phyloP scores from a whole-genome alignment of 129 eudicot genomes.

The Lonicera japonica region DNA sequence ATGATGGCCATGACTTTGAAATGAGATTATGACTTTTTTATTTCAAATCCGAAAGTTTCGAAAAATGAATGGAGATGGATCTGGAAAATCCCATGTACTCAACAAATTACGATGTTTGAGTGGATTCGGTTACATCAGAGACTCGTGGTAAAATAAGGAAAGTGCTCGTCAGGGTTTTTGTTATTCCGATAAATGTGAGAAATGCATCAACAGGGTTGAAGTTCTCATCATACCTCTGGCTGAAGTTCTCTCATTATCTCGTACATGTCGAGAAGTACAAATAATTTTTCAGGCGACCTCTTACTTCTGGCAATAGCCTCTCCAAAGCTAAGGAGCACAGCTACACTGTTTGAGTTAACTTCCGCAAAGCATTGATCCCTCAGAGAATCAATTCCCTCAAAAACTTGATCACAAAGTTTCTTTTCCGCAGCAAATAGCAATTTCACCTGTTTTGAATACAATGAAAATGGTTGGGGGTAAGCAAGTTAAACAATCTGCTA shows the following conservation, averaged over 20 bases:
- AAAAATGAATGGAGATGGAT: no score
- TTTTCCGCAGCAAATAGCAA: constrained; percentile 74
- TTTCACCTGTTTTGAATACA: constrained; percentile 46
- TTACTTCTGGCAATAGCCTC: constrained; percentile 92
- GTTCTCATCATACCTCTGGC: constrained; percentile 67
- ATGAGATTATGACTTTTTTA: no score
- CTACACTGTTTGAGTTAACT: constrained; percentile 54
- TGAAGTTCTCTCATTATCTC: constrained; percentile 93
- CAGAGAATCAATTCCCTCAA: constrained; percentile 57
- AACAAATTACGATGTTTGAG: no score
- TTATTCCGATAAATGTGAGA: no score
- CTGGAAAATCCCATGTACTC: no score
- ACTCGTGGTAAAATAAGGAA: no score
- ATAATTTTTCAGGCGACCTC: constrained; percentile 87
- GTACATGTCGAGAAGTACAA: constrained; percentile 95
- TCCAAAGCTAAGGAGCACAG: constrained; percentile 79
- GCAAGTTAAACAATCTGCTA: no score
- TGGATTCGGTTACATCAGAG: no score
- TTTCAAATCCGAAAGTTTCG: no score
- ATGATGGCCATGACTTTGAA: no score
- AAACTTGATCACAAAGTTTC: constrained; percentile 71
- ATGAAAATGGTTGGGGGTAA: background rate
- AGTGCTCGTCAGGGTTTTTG: no score
- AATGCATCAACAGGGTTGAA: no score
- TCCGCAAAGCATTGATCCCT: constrained; percentile 77